phyloP scores from a whole-genome alignment of 805 yeast species.

The Candida silvatica region DNA sequence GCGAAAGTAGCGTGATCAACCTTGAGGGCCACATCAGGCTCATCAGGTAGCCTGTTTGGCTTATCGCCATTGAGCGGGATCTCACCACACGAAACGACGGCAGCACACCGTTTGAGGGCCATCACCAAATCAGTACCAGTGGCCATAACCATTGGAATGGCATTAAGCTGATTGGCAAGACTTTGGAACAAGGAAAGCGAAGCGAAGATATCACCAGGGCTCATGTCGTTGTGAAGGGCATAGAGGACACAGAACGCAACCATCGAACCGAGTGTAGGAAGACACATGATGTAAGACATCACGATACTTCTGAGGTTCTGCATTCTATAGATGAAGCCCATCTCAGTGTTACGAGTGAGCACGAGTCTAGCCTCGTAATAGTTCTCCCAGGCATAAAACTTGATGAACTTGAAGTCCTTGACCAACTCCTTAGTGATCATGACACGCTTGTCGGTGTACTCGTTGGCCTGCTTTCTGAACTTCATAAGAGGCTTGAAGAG shows the following conservation, averaged over 20 bases:
- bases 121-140: slow-evolving; percentile 57
- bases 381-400: slow-evolving; percentile 85
- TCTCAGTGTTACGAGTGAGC: slow-evolving; percentile 53
- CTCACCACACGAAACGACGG: slow-evolving; percentile 32
- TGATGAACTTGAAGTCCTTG: slow-evolving; percentile 70
- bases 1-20: slow-evolving; percentile 51
- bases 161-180: slow-evolving; percentile 52
- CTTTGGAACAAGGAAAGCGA: slow-evolving; percentile 60
- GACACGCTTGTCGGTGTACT: slow-evolving; percentile 70
- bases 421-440: slow-evolving; percentile 70
- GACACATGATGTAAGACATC: slow-evolving; percentile 50
- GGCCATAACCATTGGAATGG: slow-evolving; percentile 63
- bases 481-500: slow-evolving; percentile 41
- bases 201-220: slow-evolving; percentile 57
- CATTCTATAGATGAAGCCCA: slow-evolving; percentile 45
- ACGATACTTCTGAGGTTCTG: slow-evolving; percentile 52
- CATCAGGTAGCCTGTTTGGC: slow-evolving; percentile 13
- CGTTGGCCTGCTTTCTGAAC: slow-evolving; percentile 47
- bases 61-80: slow-evolving; percentile 27
- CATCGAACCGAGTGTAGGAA: slow-evolving; percentile 65
- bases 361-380: slow-evolving; percentile 56
- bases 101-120: slow-evolving; percentile 51
- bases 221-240: slow-evolving; percentile 26
- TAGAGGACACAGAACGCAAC: slow-evolving; percentile 37
- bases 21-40: slow-evolving; percentile 33